Conservation (phyloP, 108 stramenopile genomes). For the Tribonema minus region DNA sequence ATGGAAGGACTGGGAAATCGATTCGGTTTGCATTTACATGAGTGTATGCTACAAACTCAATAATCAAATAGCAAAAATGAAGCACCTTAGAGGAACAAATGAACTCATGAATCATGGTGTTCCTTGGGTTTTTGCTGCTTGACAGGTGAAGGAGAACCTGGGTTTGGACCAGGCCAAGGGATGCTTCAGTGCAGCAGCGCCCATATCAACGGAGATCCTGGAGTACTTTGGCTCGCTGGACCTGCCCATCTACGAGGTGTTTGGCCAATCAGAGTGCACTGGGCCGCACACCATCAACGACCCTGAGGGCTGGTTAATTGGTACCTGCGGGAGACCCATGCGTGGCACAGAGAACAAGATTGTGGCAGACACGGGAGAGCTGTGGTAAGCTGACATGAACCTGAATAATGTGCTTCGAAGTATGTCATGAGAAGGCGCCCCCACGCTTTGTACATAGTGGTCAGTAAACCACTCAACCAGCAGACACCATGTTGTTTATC, state of each 20-base stretch:
- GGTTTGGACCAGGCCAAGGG: slow-evolving; percentile 60
- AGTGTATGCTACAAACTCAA: no score
- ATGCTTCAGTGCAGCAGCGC: slow-evolving; percentile 63
- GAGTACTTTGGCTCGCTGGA: slow-evolving; percentile 67
- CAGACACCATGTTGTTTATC: no score
- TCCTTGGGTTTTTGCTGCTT: neutral
- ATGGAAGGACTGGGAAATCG: no score
- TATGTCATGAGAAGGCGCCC: no score
- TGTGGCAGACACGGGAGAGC: slow-evolving; percentile 54
- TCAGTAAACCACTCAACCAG: no score
- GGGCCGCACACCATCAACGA: slow-evolving; percentile 62
- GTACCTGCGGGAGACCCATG: slow-evolving; percentile 50
- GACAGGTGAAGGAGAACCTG: slow-evolving; percentile 56
- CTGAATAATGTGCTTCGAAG: no score
- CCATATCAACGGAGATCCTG: slow-evolving; percentile 62
- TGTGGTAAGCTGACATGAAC: no score
- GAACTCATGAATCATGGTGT: neutral
- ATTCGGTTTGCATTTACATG: no score
- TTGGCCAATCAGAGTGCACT: slow-evolving; percentile 70
- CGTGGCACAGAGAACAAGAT: slow-evolving; percentile 50
- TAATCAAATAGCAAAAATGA: no score
- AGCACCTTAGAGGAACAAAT: neutral
- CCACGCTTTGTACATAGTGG: no score
- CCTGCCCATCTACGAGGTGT: slow-evolving; percentile 65
- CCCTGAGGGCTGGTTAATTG: slow-evolving; percentile 53